Evolutionary conservation across 306 rosid species (phyloP).

Genomic region (Malus domestica): ASM211411v1 NC_041803.1:36394001-36394500

Average conservation of each 20-base stretch:
- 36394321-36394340: constrained; percentile 11
- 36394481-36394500: constrained; percentile 67
- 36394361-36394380: constrained; percentile 23
- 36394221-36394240: constrained; percentile 2
- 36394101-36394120: too few relatives aligned
- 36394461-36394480: constrained; percentile 71
- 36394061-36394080: too few relatives aligned
- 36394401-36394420: neutral
- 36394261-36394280: constrained; percentile 17
- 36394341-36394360: constrained; percentile 1
- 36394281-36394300: constrained; percentile 19
- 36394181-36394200: neutral
- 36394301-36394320: constrained; percentile 13
- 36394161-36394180: neutral
- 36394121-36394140: neutral
- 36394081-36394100: too few relatives aligned
- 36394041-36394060: too few relatives aligned
- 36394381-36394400: neutral
- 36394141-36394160: neutral
- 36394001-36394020: too few relatives aligned
- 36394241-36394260: constrained; percentile 13
- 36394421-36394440: constrained; percentile 1
- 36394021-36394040: too few relatives aligned
- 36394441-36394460: constrained; percentile 27
- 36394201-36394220: neutral